Evolutionary conservation across 2,329 filamentous ascomycete genomes (phyloP).

Genomic region (Pestalotiopsis fici): DNA sequence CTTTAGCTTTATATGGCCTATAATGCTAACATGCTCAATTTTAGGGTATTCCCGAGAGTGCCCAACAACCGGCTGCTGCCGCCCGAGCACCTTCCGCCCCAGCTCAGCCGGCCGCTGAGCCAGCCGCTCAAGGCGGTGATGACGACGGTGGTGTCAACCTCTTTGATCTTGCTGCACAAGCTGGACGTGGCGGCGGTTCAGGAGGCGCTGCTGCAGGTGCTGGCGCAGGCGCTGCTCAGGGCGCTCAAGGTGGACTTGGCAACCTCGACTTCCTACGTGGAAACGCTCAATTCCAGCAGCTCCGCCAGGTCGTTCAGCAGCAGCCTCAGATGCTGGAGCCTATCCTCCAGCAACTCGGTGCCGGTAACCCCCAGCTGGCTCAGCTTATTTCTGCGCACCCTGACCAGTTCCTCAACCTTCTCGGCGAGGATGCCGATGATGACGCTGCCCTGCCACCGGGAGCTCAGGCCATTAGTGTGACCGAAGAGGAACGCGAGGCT

Average conservation of each 20-base stretch:
- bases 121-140: slow-evolving; percentile 47
- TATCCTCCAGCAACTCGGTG: slow-evolving; percentile 92
- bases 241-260: slow-evolving; percentile 56
- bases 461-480: slow-evolving; percentile 86
- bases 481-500: slow-evolving; percentile 93
- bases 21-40: neutral
- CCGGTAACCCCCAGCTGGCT: slow-evolving; percentile 92
- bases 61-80: slow-evolving; percentile 65
- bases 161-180: slow-evolving; percentile 89
- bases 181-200: slow-evolving; percentile 49
- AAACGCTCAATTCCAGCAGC: slow-evolving; percentile 96
- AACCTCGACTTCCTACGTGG: slow-evolving; percentile 93
- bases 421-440: slow-evolving; percentile 85
- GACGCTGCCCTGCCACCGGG: slow-evolving; percentile 85
- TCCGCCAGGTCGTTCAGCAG: slow-evolving; percentile 95
- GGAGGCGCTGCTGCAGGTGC: slow-evolving; percentile 47
- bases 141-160: slow-evolving; percentile 78
- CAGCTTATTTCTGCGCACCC: slow-evolving; percentile 90
- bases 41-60: slow-evolving; percentile 87
- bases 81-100: slow-evolving; percentile 40
- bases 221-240: slow-evolving; percentile 45
- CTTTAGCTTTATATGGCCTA: neutral
- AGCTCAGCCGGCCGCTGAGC: slow-evolving; percentile 35
- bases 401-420: slow-evolving; percentile 86
- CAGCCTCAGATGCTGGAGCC: slow-evolving; percentile 98